phyloP scores from a whole-genome alignment of 805 yeast genomes.

The Brettanomyces custersianus region DNA sequence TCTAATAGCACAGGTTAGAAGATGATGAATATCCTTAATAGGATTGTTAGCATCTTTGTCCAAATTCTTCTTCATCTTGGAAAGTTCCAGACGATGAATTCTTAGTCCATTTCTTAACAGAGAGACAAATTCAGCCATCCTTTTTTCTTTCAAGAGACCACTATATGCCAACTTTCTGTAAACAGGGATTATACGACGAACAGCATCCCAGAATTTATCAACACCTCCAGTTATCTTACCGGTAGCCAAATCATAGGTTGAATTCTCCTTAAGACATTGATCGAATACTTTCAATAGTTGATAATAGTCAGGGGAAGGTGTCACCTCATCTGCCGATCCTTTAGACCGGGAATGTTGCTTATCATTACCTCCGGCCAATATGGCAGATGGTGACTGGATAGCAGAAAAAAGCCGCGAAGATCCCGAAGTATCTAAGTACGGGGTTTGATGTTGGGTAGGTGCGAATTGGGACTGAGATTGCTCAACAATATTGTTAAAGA shows the following conservation, averaged over 20 bases:
- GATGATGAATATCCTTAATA: slow-evolving; percentile 43
- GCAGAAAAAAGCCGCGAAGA: slow-evolving; percentile 2
- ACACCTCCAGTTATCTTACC: slow-evolving; percentile 31
- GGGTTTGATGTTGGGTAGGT: slow-evolving; percentile 4
- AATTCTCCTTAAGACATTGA: slow-evolving; percentile 33
- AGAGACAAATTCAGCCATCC: slow-evolving; percentile 42
- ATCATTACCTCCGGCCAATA: background rate
- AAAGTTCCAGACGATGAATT: slow-evolving; percentile 44
- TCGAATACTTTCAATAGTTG: slow-evolving; percentile 38
- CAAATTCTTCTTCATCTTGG: slow-evolving; percentile 48
- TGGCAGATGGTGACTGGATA: slow-evolving; percentile 2
- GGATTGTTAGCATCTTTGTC: slow-evolving; percentile 51
- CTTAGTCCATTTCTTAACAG: slow-evolving; percentile 46
- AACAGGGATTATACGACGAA: slow-evolving; percentile 40
- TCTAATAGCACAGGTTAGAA: slow-evolving; percentile 40
- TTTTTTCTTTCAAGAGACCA: slow-evolving; percentile 36
- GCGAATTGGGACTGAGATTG: slow-evolving; percentile 6
- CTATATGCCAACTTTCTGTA: slow-evolving; percentile 38
- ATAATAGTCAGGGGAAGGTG: slow-evolving; percentile 8
- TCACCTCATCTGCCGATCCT: background rate
- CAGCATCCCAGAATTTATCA: slow-evolving; percentile 45
- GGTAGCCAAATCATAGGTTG: slow-evolving; percentile 28
- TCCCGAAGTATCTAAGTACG: background rate
- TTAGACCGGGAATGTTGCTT: background rate
- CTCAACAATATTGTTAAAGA: slow-evolving; percentile 16